Evolutionary conservation across 2,329 filamentous ascomycete genomes (phyloP), one percentile per base, ranked within the genome.

Genomic region (Aspergillus pseudoviridinutans): DNA sequence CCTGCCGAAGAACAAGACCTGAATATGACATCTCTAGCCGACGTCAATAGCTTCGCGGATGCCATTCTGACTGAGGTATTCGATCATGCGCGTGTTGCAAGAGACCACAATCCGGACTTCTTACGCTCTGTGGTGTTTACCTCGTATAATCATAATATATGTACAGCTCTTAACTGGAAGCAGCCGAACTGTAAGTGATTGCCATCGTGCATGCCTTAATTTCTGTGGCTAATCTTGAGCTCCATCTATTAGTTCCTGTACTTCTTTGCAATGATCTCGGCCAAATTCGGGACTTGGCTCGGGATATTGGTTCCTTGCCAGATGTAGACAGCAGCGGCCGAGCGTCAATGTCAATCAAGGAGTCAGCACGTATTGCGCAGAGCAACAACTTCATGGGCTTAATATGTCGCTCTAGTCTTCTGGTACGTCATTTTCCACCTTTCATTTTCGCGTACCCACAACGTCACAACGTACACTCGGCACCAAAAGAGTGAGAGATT

Each of bases 381-480:
- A 90, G 88, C 71, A 99, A 99, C 73, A 99, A 99, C 72, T 91
- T 99, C 64, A 99, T 99, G 94, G 94, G 94, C 3, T 74, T 99
- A 68, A 90, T 97, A 59, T 97, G 92, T 76, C 92, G 88, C 65
- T 93, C 91, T 32, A 85, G 89, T 64, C 80, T 99, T 62, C 76
- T 99, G 79, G 91, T 95, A 82, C 69, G 88, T 82, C 27, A 20
- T 49, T 53, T 51, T 27, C 27, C 27, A 50, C 14, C 7, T 29
- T 22, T 28, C 3, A n/a, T 49, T 32, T 17, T 17, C 14, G 6
- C 32, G 14, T 38, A 38, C 14, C 32, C 32, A 17, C 10, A 35
- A 20, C 3, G 12, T 14, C 50, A 17, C n/a, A n/a, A 5, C 14
- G 6, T 3, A 22, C 6, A 47, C n/a, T 25, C 32, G 22, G 10